phyloP scores from a whole-genome alignment of 495 filamentous ascomycete species.

The Evernia prunastri region DNA sequence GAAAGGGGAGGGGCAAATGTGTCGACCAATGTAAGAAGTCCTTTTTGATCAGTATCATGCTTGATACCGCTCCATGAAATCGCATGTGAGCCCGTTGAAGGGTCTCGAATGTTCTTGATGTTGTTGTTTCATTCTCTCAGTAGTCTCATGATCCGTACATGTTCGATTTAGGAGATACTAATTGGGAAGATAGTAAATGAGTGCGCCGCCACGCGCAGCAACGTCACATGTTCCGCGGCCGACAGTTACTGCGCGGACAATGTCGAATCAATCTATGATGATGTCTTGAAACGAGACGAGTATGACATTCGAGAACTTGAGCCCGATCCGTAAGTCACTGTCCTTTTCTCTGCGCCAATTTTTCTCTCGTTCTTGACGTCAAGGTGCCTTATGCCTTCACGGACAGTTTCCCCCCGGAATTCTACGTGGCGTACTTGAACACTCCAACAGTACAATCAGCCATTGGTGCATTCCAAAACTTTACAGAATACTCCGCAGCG shows the following conservation, averaged over 20 bases:
- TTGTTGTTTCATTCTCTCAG: not conserved
- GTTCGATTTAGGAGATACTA: not conserved
- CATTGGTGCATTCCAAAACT: slow-evolving; percentile 63
- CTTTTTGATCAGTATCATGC: not conserved
- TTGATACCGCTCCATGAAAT: not conserved
- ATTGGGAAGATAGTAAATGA: slow-evolving; percentile 29
- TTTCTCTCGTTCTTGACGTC: not conserved
- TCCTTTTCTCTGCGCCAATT: not conserved
- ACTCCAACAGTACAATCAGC: slow-evolving; percentile 54
- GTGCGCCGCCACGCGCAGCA: slow-evolving; percentile 40
- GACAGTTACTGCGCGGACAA: slow-evolving; percentile 36
- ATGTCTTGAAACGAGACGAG: slow-evolving; percentile 41
- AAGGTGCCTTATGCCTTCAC: not conserved
- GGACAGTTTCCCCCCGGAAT: slow-evolving; percentile 50
- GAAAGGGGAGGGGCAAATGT: slow-evolving; percentile 49
- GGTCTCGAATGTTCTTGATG: not conserved
- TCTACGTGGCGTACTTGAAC: slow-evolving; percentile 60
- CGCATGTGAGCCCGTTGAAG: not conserved
- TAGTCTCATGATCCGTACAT: not conserved
- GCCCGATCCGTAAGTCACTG: slow-evolving; percentile 42
- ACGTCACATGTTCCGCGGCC: slow-evolving; percentile 38
- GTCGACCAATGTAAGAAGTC: slow-evolving; percentile 40
- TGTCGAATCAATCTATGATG: slow-evolving; percentile 36
- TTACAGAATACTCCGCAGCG: slow-evolving; percentile 45
- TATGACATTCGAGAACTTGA: slow-evolving; percentile 56